phyloP scores from a whole-genome alignment of 257 asterid genomes.

The Capsicum rhomboideum region DNA sequence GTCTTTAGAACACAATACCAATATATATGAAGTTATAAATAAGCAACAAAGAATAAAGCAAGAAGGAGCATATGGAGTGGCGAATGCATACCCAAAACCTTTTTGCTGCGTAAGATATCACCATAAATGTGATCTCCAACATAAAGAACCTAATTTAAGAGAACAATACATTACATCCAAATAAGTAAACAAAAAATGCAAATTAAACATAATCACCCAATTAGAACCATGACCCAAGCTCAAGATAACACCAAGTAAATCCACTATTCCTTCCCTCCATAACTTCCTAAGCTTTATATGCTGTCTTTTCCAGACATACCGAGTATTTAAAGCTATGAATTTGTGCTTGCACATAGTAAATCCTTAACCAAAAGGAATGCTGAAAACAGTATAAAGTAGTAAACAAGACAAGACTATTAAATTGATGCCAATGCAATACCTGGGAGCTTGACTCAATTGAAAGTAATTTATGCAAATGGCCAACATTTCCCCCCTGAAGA shows the following conservation, averaged over 20 bases:
- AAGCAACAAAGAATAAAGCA: neutral
- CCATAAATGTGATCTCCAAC: slow-evolving; percentile 99
- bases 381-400: neutral
- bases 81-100: slow-evolving; percentile 64
- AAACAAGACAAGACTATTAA: neutral
- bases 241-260: neutral
- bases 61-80: neutral
- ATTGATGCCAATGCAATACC: slow-evolving; percentile 29
- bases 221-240: neutral
- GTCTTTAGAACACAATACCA: neutral
- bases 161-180: slow-evolving; percentile 6
- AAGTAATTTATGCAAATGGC: slow-evolving; percentile 84
- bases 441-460: slow-evolving; percentile 93
- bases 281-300: neutral
- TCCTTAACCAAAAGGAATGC: neutral
- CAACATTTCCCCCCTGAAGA: slow-evolving; percentile 95
- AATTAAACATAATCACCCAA: neutral
- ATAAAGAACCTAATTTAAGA: slow-evolving; percentile 69
- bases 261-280: neutral
- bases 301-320: neutral
- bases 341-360: neutral
- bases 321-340: neutral
- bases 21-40: neutral
- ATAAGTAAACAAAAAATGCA: neutral
- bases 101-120: slow-evolving; percentile 94